Evolutionary conservation across 2,329 filamentous ascomycete species (phyloP).

Genomic region (Aspergillus hortae): DNA sequence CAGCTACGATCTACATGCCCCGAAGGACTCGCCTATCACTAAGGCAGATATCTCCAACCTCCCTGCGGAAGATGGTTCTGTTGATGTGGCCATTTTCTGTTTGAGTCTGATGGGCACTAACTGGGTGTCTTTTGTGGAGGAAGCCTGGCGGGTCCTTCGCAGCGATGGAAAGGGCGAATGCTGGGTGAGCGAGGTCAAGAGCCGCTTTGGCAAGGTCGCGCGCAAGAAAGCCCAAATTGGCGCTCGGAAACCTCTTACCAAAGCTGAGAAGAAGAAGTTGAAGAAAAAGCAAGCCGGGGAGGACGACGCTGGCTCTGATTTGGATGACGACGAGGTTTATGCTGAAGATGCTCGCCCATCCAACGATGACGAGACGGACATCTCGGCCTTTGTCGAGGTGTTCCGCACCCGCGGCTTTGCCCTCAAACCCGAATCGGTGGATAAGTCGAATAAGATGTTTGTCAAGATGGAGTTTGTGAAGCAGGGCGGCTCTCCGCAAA

Average conservation of each 20-base stretch:
- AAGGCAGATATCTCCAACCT: slow-evolving; percentile 84
- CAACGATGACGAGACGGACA: slow-evolving; percentile 73
- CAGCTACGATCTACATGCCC: slow-evolving; percentile 83
- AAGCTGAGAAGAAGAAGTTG: slow-evolving; percentile 41
- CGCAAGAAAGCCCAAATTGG: slow-evolving; percentile 41
- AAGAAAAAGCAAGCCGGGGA: slow-evolving; percentile 48
- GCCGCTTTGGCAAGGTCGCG: slow-evolving; percentile 68
- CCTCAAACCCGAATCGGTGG: slow-evolving; percentile 69
- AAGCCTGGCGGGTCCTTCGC: slow-evolving; percentile 85
- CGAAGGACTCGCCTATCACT: slow-evolving; percentile 68
- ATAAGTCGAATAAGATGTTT: slow-evolving; percentile 96
- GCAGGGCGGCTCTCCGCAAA: slow-evolving; percentile 62
- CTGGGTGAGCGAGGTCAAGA: slow-evolving; percentile 97
- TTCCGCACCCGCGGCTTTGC: slow-evolving; percentile 78
- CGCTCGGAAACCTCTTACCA: slow-evolving; percentile 37
- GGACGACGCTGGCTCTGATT: slow-evolving; percentile 38
- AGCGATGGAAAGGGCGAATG: slow-evolving; percentile 82
- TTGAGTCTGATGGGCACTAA: slow-evolving; percentile 98
- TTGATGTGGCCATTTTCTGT: slow-evolving; percentile 91
- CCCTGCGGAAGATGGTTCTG: slow-evolving; percentile 68
- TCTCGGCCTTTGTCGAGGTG: slow-evolving; percentile 80
- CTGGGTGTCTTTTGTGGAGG: slow-evolving; percentile 94
- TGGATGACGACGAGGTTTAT: slow-evolving; percentile 54
- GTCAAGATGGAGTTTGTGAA: slow-evolving; percentile 96
- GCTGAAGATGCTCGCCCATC: slow-evolving; percentile 47